Evolutionary conservation across 2,329 filamentous ascomycete genomes (phyloP), one percentile per base, ranked within the genome.

Genomic region (Calycina marina): DNA sequence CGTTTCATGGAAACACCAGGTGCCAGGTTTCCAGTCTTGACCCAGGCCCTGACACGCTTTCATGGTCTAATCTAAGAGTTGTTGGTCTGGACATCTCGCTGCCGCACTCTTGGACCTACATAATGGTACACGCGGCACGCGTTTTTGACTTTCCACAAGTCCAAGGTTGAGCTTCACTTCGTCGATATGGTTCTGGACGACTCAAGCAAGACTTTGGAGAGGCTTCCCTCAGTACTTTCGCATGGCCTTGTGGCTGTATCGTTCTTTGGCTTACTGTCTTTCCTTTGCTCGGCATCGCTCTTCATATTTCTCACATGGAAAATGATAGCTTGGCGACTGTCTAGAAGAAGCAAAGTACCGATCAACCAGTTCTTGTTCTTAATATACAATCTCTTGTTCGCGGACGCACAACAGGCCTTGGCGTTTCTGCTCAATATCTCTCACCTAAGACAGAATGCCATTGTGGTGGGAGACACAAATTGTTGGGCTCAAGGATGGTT

Each of bases 401-500:
- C 77, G 6, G 77, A 82, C 43, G 63, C 78, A 34, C 69, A 76
- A 45, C 77, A 81, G 45, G 63, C 70, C 5, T 50, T 69, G 1
- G 69, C 72, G 4, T 82, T 80, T 47, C 45, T 76, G 26, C 57
- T 80, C 30, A 78, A 74, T 39, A 62, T 65, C 4, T 56, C 65
- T 20, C 77, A 75, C 66, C 56, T 78, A 4, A 50, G 54, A 1
- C 49, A 57, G 10, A 59, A 76, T 48, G 59, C 56, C 0, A 63
- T 81, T 11, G 45, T 62, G 2, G 68, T 73, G 1, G 61, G 61
- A 2, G 65, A 63, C 0, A 43, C 58, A 2, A 58, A 65, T 4
- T 82, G 77, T 53, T 66, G 60, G 44, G 64, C 64, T 0, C 77
- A 83, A 51, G 77, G 74, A n/a, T 73, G 75, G 53, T 70, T 81